These are phyloP conservation scores for Termitomyces sp. DNA, from an alignment of 768 basidiomycete species.

Conservation along the genomic window DNA sequence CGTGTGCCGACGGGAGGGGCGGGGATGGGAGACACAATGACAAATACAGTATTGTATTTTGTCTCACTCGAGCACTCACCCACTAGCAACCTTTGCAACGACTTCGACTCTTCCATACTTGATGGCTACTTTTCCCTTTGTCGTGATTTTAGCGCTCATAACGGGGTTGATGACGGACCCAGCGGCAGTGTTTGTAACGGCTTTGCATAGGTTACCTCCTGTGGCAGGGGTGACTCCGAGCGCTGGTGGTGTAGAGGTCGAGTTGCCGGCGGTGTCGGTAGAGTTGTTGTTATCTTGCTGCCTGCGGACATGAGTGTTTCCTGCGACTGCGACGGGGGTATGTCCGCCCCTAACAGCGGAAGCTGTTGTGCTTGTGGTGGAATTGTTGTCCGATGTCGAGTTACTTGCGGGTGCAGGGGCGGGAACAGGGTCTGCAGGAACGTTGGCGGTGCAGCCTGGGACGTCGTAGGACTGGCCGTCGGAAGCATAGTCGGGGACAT, in stretches of 20 bases:
- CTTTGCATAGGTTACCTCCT: conserved; percentile 34
- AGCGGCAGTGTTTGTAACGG: conserved; percentile 20
- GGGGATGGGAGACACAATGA: background rate
- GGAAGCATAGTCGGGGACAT: conserved; percentile 36
- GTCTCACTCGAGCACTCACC: conserved; percentile 20
- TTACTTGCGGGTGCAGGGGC: background rate
- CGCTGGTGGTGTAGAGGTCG: background rate
- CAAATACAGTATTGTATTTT: background rate
- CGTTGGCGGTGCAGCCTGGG: conserved; percentile 50
- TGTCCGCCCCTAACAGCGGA: background rate
- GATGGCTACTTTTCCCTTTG: conserved; percentile 52
- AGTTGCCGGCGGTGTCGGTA: background rate
- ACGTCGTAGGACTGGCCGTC: conserved; percentile 64
- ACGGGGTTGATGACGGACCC: conserved; percentile 67
- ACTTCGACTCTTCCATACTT: conserved; percentile 58
- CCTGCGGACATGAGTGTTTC: background rate
- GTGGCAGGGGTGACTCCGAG: background rate
- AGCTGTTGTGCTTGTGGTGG: background rate
- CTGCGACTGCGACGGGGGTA: background rate
- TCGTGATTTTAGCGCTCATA: conserved; percentile 69
- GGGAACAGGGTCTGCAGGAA: background rate
- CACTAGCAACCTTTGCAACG: conserved; percentile 54
- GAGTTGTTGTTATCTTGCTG: background rate
- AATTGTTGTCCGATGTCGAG: conserved; percentile 9
- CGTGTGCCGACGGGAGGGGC: background rate